phyloP scores from a whole-genome alignment of 2,329 filamentous ascomycete genomes.

The Allantophomopsis lycopodina region DNA sequence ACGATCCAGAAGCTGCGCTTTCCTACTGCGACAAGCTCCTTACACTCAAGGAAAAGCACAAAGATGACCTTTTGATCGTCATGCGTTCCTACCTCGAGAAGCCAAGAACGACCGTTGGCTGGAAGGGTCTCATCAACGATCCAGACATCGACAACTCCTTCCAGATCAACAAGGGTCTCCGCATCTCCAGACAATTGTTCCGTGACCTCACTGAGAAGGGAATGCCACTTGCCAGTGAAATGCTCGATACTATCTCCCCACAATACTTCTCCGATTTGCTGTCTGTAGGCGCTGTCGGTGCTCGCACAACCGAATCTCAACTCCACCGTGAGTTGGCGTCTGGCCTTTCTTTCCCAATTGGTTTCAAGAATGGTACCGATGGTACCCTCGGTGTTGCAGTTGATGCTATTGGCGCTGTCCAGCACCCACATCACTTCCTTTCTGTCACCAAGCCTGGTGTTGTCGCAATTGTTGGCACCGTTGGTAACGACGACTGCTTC shows the following conservation, averaged over 20 bases:
- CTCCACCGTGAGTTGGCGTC: slow-evolving; percentile 89
- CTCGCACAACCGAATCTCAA: slow-evolving; percentile 93
- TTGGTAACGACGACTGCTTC: slow-evolving; percentile 94
- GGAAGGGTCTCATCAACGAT: slow-evolving; percentile 98
- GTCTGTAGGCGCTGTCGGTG: slow-evolving; percentile 84
- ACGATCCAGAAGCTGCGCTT: slow-evolving; percentile 80
- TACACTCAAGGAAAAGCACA: slow-evolving; percentile 73
- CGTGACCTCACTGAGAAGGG: slow-evolving; percentile 82
- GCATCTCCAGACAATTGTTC: slow-evolving; percentile 78
- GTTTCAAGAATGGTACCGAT: slow-evolving; percentile 99
- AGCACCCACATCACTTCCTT: slow-evolving; percentile 89
- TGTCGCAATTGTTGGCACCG: slow-evolving; percentile 86
- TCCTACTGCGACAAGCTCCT: slow-evolving; percentile 84
- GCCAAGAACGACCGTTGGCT: slow-evolving; percentile 91
- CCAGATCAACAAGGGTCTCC: slow-evolving; percentile 96
- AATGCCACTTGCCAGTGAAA: slow-evolving; percentile 94
- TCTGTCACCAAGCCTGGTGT: slow-evolving; percentile 95
- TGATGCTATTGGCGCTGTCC: slow-evolving; percentile 87
- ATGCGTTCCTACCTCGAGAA: slow-evolving; percentile 99
- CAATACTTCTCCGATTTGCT: slow-evolving; percentile 92
- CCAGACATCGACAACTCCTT: slow-evolving; percentile 97
- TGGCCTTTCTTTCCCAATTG: slow-evolving; percentile 90
- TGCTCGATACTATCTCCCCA: slow-evolving; percentile 95
- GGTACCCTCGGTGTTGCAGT: slow-evolving; percentile 80
- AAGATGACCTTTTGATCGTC: slow-evolving; percentile 80